These are phyloP conservation scores for Aspergillus novoparasiticus DNA, from an alignment of 2,329 filamentous ascomycete species.

Conservation along the genomic window DNA sequence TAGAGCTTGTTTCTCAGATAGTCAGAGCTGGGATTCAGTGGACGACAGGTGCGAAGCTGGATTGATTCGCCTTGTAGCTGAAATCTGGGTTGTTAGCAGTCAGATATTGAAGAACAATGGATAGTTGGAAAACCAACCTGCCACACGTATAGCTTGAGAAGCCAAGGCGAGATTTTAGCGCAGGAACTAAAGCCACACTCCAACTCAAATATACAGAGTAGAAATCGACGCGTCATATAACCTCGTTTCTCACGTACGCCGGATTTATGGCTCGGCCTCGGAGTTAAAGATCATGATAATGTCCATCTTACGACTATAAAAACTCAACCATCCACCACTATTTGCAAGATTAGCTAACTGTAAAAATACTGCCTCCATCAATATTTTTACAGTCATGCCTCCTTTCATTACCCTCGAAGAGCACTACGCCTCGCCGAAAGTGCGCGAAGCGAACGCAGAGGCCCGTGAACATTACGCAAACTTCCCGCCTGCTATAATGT, in stretches of 20 bases:
- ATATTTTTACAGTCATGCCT: conserved; percentile 9
- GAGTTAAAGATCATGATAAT: neutral
- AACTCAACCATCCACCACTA: neutral
- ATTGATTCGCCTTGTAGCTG: neutral
- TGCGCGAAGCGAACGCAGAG: conserved; percentile 9
- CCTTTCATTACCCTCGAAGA: conserved; percentile 26
- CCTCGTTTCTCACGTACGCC: neutral
- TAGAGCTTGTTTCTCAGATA: neutral
- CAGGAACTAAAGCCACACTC: neutral
- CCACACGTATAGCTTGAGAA: neutral
- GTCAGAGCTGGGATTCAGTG: neutral
- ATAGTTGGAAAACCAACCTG: too few relatives aligned
- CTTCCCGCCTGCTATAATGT: conserved; percentile 16
- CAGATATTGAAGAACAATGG: too few relatives aligned
- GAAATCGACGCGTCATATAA: neutral
- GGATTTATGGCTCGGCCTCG: neutral
- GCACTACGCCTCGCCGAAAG: conserved; percentile 19
- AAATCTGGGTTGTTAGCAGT: too few relatives aligned
- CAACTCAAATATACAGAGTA: too few relatives aligned
- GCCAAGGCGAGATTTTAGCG: neutral
- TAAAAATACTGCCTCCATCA: neutral
- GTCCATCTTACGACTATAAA: too few relatives aligned
- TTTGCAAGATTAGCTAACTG: neutral
- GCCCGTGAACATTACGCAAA: conserved; percentile 15
- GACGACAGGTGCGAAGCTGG: neutral